A percentile compares a stretch with the other conserved stretches of the same genome.
Evolutionary conservation across 768 basidiomycete genomes (phyloP).

Genomic region (Cystobasidium onofrii): DNA sequence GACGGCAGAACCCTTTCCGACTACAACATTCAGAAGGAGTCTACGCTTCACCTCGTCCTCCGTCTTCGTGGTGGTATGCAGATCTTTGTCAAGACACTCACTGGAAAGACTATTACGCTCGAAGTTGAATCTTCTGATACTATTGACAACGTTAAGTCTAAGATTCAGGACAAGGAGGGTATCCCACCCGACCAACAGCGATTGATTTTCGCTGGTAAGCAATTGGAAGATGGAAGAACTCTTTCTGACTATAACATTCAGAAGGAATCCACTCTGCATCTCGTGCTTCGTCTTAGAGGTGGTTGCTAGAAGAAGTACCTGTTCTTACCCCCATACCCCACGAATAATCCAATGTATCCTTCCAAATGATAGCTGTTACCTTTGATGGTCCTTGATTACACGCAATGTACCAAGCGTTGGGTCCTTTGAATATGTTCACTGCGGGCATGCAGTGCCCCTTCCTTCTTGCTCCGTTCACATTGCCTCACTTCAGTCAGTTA

Average conservation of each 20-base stretch:
- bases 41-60: constrained; percentile 87
- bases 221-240: constrained; percentile 81
- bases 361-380: too few relatives aligned
- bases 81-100: constrained; percentile 49
- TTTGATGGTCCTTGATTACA: too few relatives aligned
- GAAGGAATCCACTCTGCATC: constrained; percentile 80
- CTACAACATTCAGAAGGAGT: constrained; percentile 82
- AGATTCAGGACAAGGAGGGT: constrained; percentile 90
- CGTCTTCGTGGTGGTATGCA: constrained; percentile 82
- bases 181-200: constrained; percentile 90
- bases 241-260: constrained; percentile 84
- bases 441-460: too few relatives aligned
- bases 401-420: background rate
- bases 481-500: too few relatives aligned
- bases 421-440: too few relatives aligned
- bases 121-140: constrained; percentile 89
- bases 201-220: constrained; percentile 84
- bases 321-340: too few relatives aligned
- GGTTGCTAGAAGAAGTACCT: constrained; percentile 49
- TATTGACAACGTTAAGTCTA: constrained; percentile 87
- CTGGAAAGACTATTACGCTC: constrained; percentile 82
- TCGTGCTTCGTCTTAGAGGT: constrained; percentile 94
- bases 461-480: too few relatives aligned
- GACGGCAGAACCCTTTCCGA: constrained; percentile 84
- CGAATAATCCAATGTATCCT: background rate